Base-by-base conservation (phyloP, 2,329 filamentous ascomycete species). In the Trichoderma pleuroti region DNA sequence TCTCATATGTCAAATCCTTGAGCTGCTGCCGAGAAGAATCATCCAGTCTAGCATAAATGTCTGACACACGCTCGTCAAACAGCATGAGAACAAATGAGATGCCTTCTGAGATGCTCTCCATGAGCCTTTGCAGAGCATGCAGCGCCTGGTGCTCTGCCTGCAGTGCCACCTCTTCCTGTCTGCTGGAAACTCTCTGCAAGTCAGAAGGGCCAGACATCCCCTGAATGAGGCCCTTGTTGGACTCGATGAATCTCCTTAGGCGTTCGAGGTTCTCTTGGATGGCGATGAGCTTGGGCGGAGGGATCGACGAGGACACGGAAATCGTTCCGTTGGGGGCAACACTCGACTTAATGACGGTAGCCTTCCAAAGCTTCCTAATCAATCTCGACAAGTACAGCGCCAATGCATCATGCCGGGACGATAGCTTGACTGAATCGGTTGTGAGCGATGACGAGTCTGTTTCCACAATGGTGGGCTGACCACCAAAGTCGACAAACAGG, bases 1-100 rank as follows among this genome's bases (percentile, higher is more conserved):
- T 88, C 79, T 98, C 93, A 77, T 93, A 99, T 0, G 93, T 98
- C 67, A 99, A 86, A 42, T 91, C 87, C 71, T 88, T 87, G 66
- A 97, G 89, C 71, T 90, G 87, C 73, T 90, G 86, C 72, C 91
- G 91, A 1, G 91, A 87, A 0, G 86, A 82, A 4, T 92, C 91
- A 9, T 94, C 90, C 6, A 99, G 85, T 5, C 92, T 86, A 6
- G 90, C 84, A 74, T 94, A 91, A 60, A 98, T 97, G 72, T 99
- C 95, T 56, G 93, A 90, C 5, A 98, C 90, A 12, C 92, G 90
- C 84, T 99, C 95, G 74, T 98, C 95, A 72, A 98, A 98, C 1
- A 99, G 86, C 78, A 98, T 96, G 26, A 95, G 86, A 5, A 98
- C 93, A 76, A 99, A 99, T 0, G 95, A 97, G 65, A 99, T 97